These are phyloP conservation scores for Neostapfia colusana DNA, from an alignment of 176 grass and related monocot genomes.

Conservation along the genomic window DNA sequence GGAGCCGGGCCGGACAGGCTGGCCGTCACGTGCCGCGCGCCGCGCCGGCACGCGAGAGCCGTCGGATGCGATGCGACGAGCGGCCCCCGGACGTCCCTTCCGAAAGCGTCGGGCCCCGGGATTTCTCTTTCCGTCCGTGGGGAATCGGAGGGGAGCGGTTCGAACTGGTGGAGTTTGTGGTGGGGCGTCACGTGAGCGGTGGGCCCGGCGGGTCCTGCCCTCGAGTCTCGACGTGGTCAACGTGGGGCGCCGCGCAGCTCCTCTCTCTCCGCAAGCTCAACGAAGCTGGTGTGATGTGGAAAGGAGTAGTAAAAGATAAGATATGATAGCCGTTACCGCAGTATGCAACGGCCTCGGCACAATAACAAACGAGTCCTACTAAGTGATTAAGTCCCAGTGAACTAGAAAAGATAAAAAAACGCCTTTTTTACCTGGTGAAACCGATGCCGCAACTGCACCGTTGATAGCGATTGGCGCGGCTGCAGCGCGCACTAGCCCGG, in stretches of 20 bases:
- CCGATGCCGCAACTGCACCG: background rate
- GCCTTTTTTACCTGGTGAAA: background rate
- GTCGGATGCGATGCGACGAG: slow-evolving; percentile 22
- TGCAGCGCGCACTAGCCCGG: background rate
- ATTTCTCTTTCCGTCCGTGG: background rate
- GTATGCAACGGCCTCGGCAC: background rate
- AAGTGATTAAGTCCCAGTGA: background rate
- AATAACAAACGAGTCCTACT: background rate
- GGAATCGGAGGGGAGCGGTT: background rate
- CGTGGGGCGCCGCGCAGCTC: slow-evolving; percentile 33
- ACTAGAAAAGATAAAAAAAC: background rate
- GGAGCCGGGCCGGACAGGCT: background rate
- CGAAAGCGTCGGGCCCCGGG: background rate
- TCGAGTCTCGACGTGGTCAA: slow-evolving; percentile 49
- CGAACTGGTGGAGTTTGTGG: background rate
- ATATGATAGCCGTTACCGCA: slow-evolving; percentile 17
- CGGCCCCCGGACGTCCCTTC: background rate
- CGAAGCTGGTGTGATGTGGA: background rate
- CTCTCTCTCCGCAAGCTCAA: background rate
- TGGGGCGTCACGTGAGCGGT: slow-evolving; percentile 25
- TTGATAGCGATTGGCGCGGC: background rate
- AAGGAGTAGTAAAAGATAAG: background rate
- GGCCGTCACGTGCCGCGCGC: slow-evolving; percentile 23
- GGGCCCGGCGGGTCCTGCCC: background rate
- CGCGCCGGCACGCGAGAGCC: accelerated